phyloP scores from a whole-genome alignment of 805 yeast genomes.

The Kluyveromyces dobzhanskii region DNA sequence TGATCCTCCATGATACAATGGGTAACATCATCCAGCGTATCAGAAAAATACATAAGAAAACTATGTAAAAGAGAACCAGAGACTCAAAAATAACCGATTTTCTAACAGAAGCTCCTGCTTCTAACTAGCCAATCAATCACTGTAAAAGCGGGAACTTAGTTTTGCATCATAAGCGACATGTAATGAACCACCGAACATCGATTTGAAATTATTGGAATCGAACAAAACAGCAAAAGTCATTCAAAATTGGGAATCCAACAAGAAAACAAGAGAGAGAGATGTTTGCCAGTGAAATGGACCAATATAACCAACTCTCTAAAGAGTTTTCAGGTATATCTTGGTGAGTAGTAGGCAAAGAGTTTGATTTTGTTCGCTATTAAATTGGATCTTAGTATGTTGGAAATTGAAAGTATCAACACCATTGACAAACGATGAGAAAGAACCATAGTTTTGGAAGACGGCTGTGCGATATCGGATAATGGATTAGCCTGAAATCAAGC shows the following conservation, averaged over 20 bases:
- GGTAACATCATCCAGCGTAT: too few species aligned
- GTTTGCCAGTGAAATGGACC: constrained; percentile 67
- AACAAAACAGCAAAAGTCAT: too few species aligned
- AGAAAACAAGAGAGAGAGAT: constrained; percentile 12
- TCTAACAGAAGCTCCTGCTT: constrained; percentile 3
- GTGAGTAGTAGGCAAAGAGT: constrained; percentile 61
- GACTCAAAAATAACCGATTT: constrained; percentile 1
- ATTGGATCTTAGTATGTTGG: constrained; percentile 70
- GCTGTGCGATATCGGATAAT: too few species aligned
- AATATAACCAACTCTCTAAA: constrained; percentile 34
- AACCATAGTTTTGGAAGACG: too few species aligned
- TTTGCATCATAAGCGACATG: too few species aligned
- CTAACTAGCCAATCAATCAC: constrained; percentile 1
- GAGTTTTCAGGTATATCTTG: constrained; percentile 33
- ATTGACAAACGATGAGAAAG: constrained; percentile 1
- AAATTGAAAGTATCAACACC: constrained; percentile 9
- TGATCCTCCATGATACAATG: too few species aligned
- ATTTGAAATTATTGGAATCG: too few species aligned
- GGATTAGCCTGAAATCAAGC: background rate
- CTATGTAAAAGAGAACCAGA: too few species aligned
- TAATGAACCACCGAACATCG: too few species aligned
- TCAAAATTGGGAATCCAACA: too few species aligned
- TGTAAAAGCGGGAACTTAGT: background rate
- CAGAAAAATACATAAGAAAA: too few species aligned
- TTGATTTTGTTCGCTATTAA: constrained; percentile 81